Evolutionary conservation across 768 basidiomycete species (phyloP), one percentile per base, ranked within the genome.

Genomic region (Leccinum arenicola): DNA sequence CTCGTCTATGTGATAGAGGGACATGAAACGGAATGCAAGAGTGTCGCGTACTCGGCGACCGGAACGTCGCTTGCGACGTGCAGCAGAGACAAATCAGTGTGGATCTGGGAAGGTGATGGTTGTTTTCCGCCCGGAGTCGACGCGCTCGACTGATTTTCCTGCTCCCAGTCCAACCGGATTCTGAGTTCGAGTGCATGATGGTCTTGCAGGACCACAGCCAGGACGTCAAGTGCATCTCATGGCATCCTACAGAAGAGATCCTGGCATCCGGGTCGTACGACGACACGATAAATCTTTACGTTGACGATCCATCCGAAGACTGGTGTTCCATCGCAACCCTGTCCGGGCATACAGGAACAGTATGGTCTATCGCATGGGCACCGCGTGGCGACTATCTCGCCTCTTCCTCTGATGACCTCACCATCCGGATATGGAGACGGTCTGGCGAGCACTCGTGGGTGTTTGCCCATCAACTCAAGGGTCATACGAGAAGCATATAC

Each of bases 251-350:
- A 5, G 95, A 98, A 77, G 95, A 98, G 91, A 93, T 98, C 61
- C 86, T 99, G 56, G 96, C 96, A 27, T 98, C 96, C 2, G 92
- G 86, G 4, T 98, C 96, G 0, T 99, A 98, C 75, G 97, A 99
- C 69, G 95, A 98, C 65, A 93, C 91, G 2, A 89, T 99, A 71
- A 93, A 92, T 61, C 84, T 99, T 29, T 95, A 95, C 74, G 75
- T 91, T 55, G 95, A 98, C 66, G 95, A 98, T 70, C 93, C 93
- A 0, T 84, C 85, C 27, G 93, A 96, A 61, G 97, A 99, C 71
- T 98, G 97, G 94, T 91, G 83, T 66, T 89, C 88, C 67, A 89
- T 94, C 62, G 72, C 84, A 58, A 95, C 94, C 1, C 80, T 98
- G 3, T 80, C 81, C 0, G 92, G 91, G 9, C 94, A 97, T 67